Base-by-base conservation (phyloP, 805 yeast species). In the Yarrowia osloensis region DNA sequence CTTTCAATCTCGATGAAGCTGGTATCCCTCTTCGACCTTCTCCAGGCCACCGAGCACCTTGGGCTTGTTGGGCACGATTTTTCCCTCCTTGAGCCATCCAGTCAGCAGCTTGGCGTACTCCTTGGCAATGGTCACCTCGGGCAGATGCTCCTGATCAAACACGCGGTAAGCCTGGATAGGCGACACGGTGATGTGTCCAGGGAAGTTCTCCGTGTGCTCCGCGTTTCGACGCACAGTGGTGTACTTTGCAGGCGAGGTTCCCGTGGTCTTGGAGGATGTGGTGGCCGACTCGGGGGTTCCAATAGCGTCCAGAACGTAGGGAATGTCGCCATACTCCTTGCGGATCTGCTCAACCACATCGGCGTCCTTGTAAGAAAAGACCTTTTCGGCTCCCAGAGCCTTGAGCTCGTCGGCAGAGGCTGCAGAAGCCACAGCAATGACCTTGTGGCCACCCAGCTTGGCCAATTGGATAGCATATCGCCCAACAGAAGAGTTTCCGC, bases 401-500 rank as follows among this genome's bases (percentile, higher is more conserved):
- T 42, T 33, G 19, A 61, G 54, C 15, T 61, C 54, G 21, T 61
- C 54, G 7, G 54, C 40, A 29, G 50, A 29, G 3, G n/a, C 29
- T 19, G 63, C 49, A 35, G 65, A 61, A 19, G 54, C 54, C 22
- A 46, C 54, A 3, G 65, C 31, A 22, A 61, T 61, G 29, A 61
- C 65, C 42, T n/a, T 28, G 33, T 61, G 65, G 22, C 65, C 65
- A 21, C 65, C 65, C 42, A 42, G 42, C n/a, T 61, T 61, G 31
- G 65, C 65, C 35, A 61, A 21, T 21, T 61, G 65, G 17, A 61
- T 61, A 8, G 65, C 65, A 24, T 61, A 61, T 5, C 65, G 65
- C 3, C 65, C 65, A 2, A 61, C 65, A 29, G 54, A 44, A n/a
- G 65, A 61, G 65, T 61, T 61, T 13, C 65, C 65, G 13, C 65